Evolutionary conservation across 139 green algal species (phyloP), one percentile per base, ranked within the genome.

Genomic region (Chlamydomonas incerta): DNA sequence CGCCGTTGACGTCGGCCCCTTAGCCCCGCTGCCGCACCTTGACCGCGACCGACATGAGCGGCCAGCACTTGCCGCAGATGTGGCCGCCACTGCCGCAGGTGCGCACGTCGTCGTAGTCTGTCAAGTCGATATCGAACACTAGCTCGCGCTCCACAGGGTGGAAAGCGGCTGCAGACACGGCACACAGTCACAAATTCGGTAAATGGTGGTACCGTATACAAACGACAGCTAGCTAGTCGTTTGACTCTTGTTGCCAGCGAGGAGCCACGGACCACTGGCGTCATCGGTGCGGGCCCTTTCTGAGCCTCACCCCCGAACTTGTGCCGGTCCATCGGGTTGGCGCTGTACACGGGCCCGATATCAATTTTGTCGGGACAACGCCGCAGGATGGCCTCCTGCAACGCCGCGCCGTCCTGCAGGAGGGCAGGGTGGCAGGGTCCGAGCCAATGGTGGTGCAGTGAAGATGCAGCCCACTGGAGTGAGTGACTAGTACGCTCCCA

Each of bases 61-160:
- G 96, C 98, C 98, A 99, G 95, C 97, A 99, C 46, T 90, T 90
- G 52, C 37, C 81, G 93, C 97, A 99, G 87, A 99, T 97, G 89
- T 97, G 91, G 8, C 94, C 96, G 0, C 88, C 94, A 23, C 90
- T 95, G 72, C 96, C 96, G 83, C 95, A 99, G 0, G 95, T 98
- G n/a, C 97, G 91, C 72, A 99, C 95, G 83, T 99, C 97, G 63
- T 99, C 98, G 83, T 99, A 99, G 89, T 99, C 98, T 20, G 95
- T 98, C 86, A 99, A 89, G 85, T 99, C 98, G 69, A 99, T 98
- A 74, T 99, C 98, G 88, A 99, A 98, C 62, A 99, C 98, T 35
- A 99, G 93, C 93, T 99, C 98, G 29, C 97, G 90, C 85, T 99
- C 94, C 62, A 97, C 83, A 1, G 96, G 95, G 26, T 80, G 47